Percentiles rank a stretch among this genome's conserved stretches.
Evolutionary conservation across 129 eudicot species (phyloP).

Genomic region (Artemisia tridentata): DNA sequence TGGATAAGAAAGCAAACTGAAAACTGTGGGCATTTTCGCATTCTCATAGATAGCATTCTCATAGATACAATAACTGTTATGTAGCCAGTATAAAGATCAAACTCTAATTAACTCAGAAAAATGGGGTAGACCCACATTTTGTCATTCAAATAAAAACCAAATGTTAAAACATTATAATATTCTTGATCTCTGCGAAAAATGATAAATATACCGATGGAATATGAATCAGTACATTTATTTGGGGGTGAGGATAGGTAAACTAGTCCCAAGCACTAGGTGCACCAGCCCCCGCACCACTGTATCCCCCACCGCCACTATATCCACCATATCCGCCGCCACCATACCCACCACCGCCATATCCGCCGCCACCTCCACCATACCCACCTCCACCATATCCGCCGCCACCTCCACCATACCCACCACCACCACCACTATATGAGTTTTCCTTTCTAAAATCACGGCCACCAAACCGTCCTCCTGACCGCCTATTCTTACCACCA

Average conservation of each 20-base stretch:
- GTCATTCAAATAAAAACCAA: slow-evolving; percentile 20
- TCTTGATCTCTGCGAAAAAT: slow-evolving; percentile 30
- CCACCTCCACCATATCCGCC: slow-evolving; percentile 15
- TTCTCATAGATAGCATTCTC: not conserved
- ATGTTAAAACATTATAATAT: slow-evolving; percentile 33
- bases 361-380: not conserved
- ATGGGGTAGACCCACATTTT: not conserved
- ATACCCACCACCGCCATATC: slow-evolving; percentile 12
- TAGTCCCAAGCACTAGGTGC: slow-evolving; percentile 49
- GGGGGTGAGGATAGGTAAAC: not conserved
- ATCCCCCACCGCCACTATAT: not conserved
- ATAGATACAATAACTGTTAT: slow-evolving; percentile 1
- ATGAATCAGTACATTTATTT: slow-evolving; percentile 35
- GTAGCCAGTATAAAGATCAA: not conserved
- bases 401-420: slow-evolving; percentile 11
- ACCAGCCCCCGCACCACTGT: slow-evolving; percentile 18
- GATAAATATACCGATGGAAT: slow-evolving; percentile 31
- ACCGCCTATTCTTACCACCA: slow-evolving; percentile 38
- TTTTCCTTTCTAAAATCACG: slow-evolving; percentile 43
- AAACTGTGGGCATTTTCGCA: no score
- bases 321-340: not conserved
- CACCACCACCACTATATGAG: slow-evolving; percentile 25
- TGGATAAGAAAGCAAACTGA: no score
- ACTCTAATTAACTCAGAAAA: not conserved
- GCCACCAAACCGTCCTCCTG: slow-evolving; percentile 45